Conservation (phyloP, 257 asterid genomes). For the Solanum chiquidenum region DNA sequence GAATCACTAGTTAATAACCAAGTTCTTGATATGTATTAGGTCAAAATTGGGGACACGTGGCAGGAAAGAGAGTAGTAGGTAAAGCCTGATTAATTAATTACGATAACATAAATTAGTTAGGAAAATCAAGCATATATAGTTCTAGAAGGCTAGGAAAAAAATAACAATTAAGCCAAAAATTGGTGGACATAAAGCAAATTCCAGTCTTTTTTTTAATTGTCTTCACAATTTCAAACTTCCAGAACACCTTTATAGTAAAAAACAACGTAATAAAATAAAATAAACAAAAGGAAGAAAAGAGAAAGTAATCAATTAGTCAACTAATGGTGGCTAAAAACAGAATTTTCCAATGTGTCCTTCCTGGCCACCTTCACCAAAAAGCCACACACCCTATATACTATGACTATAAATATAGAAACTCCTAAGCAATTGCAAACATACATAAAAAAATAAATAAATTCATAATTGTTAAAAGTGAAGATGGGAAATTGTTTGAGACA, state of each 20-base stretch:
- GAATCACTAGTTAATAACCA: not conserved
- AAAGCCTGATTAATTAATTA: not conserved
- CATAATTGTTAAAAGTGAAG: not conserved
- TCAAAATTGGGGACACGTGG: not conserved
- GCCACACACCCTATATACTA: not conserved
- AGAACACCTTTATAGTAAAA: not conserved
- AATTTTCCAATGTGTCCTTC: not conserved
- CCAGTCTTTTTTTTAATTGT: not conserved
- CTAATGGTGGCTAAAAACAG: not conserved
- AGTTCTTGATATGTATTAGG: not conserved
- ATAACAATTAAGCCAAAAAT: not conserved
- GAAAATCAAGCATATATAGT: not conserved
- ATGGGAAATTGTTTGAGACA: slow-evolving; percentile 44
- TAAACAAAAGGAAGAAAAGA: not conserved
- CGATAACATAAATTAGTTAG: not conserved
- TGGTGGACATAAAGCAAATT: not conserved
- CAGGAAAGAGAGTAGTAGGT: not conserved
- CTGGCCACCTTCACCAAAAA: not conserved
- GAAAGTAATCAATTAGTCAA: not conserved
- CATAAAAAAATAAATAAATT: not conserved
- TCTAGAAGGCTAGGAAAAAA: not conserved
- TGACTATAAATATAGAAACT: not conserved
- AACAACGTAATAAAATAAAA: not conserved
- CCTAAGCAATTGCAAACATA: not conserved
- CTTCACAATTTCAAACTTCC: not conserved